Percentiles rank a stretch among this genome's conserved stretches.
Evolutionary conservation across 306 rosid species (phyloP).

Genomic region (Luffa aegyptiaca): DNA sequence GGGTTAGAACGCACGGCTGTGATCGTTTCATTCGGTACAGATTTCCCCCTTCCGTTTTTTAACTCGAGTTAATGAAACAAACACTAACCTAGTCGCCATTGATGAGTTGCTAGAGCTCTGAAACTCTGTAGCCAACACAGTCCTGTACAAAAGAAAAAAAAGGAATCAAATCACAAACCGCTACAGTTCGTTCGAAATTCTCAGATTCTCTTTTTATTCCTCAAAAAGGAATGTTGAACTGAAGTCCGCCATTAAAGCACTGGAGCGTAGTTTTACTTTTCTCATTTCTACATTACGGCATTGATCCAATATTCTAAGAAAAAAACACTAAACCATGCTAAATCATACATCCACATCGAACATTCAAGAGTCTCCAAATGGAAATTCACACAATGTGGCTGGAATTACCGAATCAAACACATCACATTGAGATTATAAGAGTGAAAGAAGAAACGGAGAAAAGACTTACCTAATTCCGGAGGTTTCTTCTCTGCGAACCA

Average conservation of each 20-base stretch:
- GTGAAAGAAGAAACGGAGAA: neutral
- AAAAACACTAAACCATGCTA: neutral
- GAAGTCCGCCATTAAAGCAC: neutral
- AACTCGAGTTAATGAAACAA: neutral
- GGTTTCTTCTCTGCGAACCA: neutral
- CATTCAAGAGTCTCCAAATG: neutral
- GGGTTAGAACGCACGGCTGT: constrained; percentile 19
- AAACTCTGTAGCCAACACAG: constrained; percentile 30
- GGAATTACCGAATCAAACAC: neutral
- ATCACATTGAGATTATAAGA: neutral
- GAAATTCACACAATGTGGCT: neutral
- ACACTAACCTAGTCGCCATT: constrained; percentile 64
- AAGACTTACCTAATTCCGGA: neutral
- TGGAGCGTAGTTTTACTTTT: neutral
- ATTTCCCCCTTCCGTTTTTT: neutral
- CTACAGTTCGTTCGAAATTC: neutral
- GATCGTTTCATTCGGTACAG: constrained; percentile 12
- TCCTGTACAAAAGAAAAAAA: constrained; percentile 17
- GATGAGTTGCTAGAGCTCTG: constrained; percentile 69
- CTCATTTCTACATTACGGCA: neutral
- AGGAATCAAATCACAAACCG: neutral
- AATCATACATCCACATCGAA: neutral
- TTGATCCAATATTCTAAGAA: neutral
- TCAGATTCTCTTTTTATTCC: neutral
- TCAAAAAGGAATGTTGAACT: neutral